phyloP scores from a whole-genome alignment of 2,329 filamentous ascomycete species.

The Fusarium papillatum region DNA sequence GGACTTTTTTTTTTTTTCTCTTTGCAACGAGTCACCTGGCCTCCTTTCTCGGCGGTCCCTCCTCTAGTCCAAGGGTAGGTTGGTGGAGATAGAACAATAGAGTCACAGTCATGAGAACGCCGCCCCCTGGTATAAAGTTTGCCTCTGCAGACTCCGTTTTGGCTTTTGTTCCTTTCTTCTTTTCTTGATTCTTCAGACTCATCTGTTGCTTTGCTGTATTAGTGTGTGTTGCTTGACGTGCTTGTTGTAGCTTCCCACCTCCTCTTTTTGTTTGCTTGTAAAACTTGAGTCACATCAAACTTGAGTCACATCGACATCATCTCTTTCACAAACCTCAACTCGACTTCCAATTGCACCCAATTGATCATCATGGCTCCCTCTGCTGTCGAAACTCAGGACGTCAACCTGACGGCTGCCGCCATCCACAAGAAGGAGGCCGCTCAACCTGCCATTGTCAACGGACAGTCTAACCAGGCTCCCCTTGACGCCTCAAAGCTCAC shows the following conservation, averaged over 20 bases:
- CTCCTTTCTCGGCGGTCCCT: constrained; percentile 10
- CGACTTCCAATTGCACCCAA: not conserved
- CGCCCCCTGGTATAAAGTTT: constrained; percentile 4
- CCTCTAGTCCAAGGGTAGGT: constrained; percentile 1
- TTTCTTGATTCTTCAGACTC: not conserved
- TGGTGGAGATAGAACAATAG: constrained; percentile 17
- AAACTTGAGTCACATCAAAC: constrained; percentile 12
- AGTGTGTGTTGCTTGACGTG: constrained; percentile 1
- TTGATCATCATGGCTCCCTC: constrained; percentile 62
- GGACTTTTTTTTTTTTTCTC: constrained; percentile 25
- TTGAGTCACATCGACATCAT: constrained; percentile 15
- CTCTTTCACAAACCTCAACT: not conserved
- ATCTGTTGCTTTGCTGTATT: not conserved
- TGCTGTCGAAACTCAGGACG: constrained; percentile 59
- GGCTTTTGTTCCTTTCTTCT: not conserved
- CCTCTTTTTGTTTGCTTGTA: not conserved
- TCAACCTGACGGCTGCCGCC: constrained; percentile 66
- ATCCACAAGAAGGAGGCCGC: constrained; percentile 63
- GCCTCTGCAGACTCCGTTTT: not conserved
- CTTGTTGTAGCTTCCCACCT: constrained; percentile 4
- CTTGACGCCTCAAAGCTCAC: constrained; percentile 74
- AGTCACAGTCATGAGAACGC: constrained; percentile 3
- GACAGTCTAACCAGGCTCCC: constrained; percentile 65
- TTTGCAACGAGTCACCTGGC: constrained; percentile 29
- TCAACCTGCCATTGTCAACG: constrained; percentile 49